Base-by-base conservation (phyloP, 352 stramenopile species). In the Pythium dissotocum region DNA sequence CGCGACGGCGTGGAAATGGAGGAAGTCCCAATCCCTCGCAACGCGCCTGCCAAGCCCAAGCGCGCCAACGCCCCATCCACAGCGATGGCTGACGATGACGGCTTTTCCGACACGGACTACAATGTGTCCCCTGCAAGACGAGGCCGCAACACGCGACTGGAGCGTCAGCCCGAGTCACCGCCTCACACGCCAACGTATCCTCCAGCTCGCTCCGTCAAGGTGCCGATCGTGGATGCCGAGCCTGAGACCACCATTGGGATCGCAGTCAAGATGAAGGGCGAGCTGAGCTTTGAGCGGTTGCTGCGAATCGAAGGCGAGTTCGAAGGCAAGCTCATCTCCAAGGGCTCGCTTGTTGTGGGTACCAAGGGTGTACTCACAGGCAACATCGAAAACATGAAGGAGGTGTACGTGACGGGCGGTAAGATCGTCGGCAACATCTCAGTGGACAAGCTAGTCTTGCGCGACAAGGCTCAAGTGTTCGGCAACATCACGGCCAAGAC, bases 281-380 rank as follows among this genome's bases (percentile, higher is more conserved):
- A 97, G 65, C 75, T 97, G 55, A 93, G 83, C 51, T 97, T 97
- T 59, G 90, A 97, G 44, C 78, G 89, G 6, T 68, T 97, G 51
- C 75, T 97, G 38, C 79, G 91, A 49, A 93, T 97, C 46, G 91
- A 97, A 71, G 91, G 91, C 33, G 87, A 94, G 59, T 97, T 97
- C 63, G 87, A 96, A 61, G 91, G 91, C 63, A 87, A 91, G 53
- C 78, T 97, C 16, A 75, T 94, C 52, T 97, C 91, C 9, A 94
- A 94, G 58, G 91, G 91, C 30, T 94, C 91, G 32, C 83, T 97
- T 2, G 84, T 97, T 12, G 75, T 97, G 21, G 91, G 91, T 0
- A 80, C 87, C 28, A 92, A 88, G 13, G 91, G 90, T 38, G 77
- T 89, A 36, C 73, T 97, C 7, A 84, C 79, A 3, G 90, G 90